Conservation (phyloP, 805 yeast species). For the Kuraishia molischiana region DNA sequence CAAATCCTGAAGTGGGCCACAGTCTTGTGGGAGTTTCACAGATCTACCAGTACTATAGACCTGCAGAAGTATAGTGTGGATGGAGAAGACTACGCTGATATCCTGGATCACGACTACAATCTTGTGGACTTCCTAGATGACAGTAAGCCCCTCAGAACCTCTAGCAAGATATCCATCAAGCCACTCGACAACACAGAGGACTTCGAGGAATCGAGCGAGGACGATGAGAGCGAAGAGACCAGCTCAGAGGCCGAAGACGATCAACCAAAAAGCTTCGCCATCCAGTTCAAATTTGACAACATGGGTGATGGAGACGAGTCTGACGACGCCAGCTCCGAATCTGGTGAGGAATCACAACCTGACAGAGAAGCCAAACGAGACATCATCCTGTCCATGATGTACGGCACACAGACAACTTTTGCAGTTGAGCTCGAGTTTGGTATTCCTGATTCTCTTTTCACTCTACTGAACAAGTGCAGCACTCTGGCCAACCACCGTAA, state of each 20-base stretch:
- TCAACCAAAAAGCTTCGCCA: neutral
- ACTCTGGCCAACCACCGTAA: slow-evolving; percentile 42
- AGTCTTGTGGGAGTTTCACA: slow-evolving; percentile 26
- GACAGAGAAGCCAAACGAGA: too few species aligned
- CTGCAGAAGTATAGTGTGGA: slow-evolving; percentile 33
- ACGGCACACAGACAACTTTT: too few species aligned
- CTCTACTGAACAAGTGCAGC: slow-evolving; percentile 34
- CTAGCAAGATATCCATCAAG: slow-evolving; percentile 16
- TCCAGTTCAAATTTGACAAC: neutral
- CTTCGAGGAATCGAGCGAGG: too few species aligned
- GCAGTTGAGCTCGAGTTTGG: slow-evolving; percentile 34
- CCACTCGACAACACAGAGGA: slow-evolving; percentile 3
- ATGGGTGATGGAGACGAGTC: too few species aligned
- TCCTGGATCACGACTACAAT: slow-evolving; percentile 18
- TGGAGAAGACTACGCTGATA: slow-evolving; percentile 34
- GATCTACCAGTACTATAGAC: slow-evolving; percentile 40
- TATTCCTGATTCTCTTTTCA: slow-evolving; percentile 34
- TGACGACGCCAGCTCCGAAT: too few species aligned
- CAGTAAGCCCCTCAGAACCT: slow-evolving; percentile 12
- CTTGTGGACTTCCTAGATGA: slow-evolving; percentile 16
- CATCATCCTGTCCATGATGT: too few species aligned
- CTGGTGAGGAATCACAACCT: too few species aligned
- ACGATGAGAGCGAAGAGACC: slow-evolving; percentile 8
- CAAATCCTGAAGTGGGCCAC: slow-evolving; percentile 19
- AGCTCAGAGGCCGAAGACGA: slow-evolving; percentile 10